Evolutionary conservation across 495 filamentous ascomycete species (phyloP).

Genomic region (Acidiella bohemica): DNA sequence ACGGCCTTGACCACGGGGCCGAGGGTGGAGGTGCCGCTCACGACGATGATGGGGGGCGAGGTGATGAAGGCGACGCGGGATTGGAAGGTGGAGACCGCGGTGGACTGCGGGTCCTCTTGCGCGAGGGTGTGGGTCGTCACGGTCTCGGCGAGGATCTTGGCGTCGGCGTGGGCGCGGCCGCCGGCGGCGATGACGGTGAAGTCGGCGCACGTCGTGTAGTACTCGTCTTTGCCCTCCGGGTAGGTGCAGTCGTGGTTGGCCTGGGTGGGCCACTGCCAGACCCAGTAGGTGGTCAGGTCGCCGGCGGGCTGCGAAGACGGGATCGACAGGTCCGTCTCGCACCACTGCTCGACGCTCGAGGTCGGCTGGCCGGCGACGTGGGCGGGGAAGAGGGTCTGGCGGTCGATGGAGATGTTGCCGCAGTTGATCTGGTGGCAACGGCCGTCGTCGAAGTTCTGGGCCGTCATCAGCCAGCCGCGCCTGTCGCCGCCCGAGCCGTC

Average conservation of each 20-base stretch:
- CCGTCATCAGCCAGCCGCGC: conserved; percentile 57
- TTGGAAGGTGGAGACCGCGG: conserved; percentile 21
- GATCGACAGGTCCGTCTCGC: conserved; percentile 63
- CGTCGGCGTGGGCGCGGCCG: conserved; percentile 20
- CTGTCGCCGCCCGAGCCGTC: conserved; percentile 66
- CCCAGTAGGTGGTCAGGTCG: conserved; percentile 71
- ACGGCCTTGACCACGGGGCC: background rate
- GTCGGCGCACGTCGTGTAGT: conserved; percentile 76
- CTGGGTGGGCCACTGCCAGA: conserved; percentile 74
- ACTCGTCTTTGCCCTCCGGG: conserved; percentile 47
- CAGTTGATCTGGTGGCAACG: conserved; percentile 63
- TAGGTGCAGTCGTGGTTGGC: conserved; percentile 33
- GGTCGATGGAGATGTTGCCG: conserved; percentile 38
- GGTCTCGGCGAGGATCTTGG: conserved; percentile 28
- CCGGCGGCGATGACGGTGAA: conserved; percentile 41
- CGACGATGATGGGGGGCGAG: conserved; percentile 3
- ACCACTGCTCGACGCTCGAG: conserved; percentile 42
- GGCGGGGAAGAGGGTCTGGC: conserved; percentile 40
- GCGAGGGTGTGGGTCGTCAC: conserved; percentile 28
- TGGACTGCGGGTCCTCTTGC: conserved; percentile 24
- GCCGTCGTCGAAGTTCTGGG: conserved; percentile 67
- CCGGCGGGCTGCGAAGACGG: conserved; percentile 43
- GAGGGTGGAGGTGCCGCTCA: conserved; percentile 4
- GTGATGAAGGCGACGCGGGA: conserved; percentile 21
- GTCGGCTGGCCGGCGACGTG: conserved; percentile 15